Base-by-base conservation (phyloP, 306 rosid genomes). In the Urtica urens region DNA sequence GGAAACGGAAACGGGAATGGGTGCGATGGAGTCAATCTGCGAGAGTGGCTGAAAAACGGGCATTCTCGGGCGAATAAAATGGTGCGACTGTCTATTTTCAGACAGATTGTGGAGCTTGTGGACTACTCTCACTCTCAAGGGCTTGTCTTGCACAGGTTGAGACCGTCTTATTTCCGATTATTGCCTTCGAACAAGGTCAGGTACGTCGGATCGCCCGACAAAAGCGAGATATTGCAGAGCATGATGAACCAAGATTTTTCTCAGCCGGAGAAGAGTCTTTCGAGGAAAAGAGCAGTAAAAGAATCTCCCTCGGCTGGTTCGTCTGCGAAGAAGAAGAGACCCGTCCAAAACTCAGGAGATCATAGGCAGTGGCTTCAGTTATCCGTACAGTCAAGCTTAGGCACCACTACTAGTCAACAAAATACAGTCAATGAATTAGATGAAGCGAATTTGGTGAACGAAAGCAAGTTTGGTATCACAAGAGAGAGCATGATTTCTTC, bases 41-140 rank as follows among this genome's bases (percentile, higher is more conserved):
- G 93, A 74, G 86, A 83, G 41, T 88, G 97, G 95, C 71, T 88
- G 65, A 78, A 69, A 64, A 54, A 15, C 47, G 71, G 62, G 46
- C 57, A 38, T 49, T 77, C 55, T 46, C 75, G 59, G 61, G 77
- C 55, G 25, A 72, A 70, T 55, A 88, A 81, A 74, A 61, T 40
- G 43, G 82, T 74, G 58, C 57, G 80, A 64, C 46, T 88, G 71
- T 23, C 65, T 76, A 57, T 81, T 69, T 83, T 81, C 61, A 76
- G 70, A 61, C 79, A 70, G 55, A 78, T 88, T 63, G 83, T 81
- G 65, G 78, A 76, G 62, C 79, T 84, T 48, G 83, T 88, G 60
- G 80, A 83, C 43, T 54, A 44, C 31, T 68, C 38, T 53, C 88
- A 83, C 60, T 72, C 83, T 30, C 77, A 62, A 49, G 90, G 86